A percentile compares a stretch with the other conserved stretches of the same genome.
Conservation (phyloP, 2,329 filamentous ascomycete genomes). For the Epichloe scottii region DNA sequence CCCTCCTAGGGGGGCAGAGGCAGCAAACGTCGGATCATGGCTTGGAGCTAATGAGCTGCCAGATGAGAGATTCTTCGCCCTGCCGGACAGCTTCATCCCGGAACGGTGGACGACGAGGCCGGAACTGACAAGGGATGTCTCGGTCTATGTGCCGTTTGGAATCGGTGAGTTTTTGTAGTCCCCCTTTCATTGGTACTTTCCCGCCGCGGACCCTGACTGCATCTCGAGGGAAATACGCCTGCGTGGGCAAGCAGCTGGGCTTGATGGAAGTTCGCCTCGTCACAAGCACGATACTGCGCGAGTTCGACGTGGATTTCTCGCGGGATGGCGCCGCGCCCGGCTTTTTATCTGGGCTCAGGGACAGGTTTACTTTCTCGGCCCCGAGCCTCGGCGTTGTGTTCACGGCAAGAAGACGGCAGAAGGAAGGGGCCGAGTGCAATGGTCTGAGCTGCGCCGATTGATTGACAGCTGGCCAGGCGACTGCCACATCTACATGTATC, state of each 20-base stretch:
- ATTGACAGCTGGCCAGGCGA: too few species aligned
- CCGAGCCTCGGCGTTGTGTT: too few species aligned
- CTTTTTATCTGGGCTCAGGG: too few species aligned
- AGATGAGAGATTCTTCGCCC: slow-evolving; percentile 10
- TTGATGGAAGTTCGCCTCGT: slow-evolving; percentile 18
- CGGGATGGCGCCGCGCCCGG: too few species aligned
- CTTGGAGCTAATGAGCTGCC: not conserved
- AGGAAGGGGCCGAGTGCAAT: too few species aligned
- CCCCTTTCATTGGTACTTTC: not conserved
- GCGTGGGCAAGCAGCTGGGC: slow-evolving; percentile 24
- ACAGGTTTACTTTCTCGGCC: too few species aligned
- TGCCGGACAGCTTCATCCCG: slow-evolving; percentile 18
- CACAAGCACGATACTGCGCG: not conserved
- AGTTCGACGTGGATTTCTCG: not conserved
- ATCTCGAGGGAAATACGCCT: slow-evolving; percentile 19
- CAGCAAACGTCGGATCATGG: not conserved
- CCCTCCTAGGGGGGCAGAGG: too few species aligned
- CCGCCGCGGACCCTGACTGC: not conserved
- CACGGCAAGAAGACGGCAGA: too few species aligned
- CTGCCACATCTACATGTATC: too few species aligned
- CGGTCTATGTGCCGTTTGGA: slow-evolving; percentile 16
- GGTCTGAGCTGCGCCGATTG: too few species aligned
- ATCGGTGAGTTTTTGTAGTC: slow-evolving; percentile 11
- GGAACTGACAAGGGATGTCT: slow-evolving; percentile 14
- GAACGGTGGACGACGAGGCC: slow-evolving; percentile 22